Conservation (phyloP, 2,329 filamentous ascomycete genomes). For the Metarhizium anisopliae region DNA sequence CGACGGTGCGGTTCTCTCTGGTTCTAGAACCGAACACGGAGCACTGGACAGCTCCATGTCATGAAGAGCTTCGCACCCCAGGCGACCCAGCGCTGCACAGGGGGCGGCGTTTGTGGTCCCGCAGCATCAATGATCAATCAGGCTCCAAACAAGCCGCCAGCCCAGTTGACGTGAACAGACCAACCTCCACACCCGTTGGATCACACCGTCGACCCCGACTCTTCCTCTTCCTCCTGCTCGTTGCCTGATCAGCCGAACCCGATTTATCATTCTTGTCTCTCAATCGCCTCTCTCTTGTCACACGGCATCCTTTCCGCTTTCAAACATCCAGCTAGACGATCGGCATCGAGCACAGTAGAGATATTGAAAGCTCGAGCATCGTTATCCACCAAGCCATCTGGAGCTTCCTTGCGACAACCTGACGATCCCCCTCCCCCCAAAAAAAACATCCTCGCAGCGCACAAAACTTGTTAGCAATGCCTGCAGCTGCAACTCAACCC, state of each 20-base stretch:
- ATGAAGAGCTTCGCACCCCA: background rate
- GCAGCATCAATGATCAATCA: conserved; percentile 6
- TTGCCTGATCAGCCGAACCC: background rate
- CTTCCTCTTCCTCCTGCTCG: background rate
- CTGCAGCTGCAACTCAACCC: conserved; percentile 50
- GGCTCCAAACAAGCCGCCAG: conserved; percentile 5
- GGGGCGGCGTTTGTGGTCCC: background rate
- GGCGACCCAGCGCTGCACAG: background rate
- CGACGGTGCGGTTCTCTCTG: conserved; percentile 11
- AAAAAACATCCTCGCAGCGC: conserved; percentile 3
- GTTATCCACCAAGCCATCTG: background rate
- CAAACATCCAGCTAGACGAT: background rate
- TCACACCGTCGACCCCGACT: background rate
- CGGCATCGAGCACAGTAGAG: background rate
- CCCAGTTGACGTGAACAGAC: background rate
- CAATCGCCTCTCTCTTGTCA: background rate
- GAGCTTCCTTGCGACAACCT: background rate
- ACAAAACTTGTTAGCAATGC: conserved; percentile 33
- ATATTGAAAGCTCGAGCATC: background rate
- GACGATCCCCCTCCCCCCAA: conserved; percentile 1
- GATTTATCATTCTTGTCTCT: background rate
- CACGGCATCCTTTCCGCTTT: background rate
- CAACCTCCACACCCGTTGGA: conserved; percentile 1
- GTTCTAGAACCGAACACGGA: conserved; percentile 17
- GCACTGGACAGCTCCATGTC: background rate